These are phyloP conservation scores for Ustilago vetiveriae DNA, from an alignment of 1,284 basidiomycete species.

Conservation along the genomic window DNA sequence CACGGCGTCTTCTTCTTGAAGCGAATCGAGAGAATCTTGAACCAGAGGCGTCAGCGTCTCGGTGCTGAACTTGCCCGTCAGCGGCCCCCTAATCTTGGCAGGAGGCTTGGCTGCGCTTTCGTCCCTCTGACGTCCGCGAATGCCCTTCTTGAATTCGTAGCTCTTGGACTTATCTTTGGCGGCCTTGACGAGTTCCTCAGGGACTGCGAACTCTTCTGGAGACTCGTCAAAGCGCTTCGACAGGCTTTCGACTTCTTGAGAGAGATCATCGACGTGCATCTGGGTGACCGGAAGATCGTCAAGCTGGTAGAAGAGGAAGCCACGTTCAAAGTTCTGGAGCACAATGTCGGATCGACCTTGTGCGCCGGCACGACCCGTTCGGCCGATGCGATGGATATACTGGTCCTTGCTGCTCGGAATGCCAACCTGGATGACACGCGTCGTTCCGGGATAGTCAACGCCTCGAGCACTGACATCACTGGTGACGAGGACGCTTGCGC, in stretches of 20 bases:
- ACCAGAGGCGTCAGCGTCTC: conserved; percentile 18
- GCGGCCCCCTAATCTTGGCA: conserved; percentile 24
- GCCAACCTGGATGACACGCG: conserved; percentile 92
- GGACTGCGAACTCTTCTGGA: conserved; percentile 60
- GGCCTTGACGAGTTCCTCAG: conserved; percentile 14
- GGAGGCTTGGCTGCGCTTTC: conserved; percentile 7
- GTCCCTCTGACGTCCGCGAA: not conserved
- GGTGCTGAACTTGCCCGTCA: conserved; percentile 32
- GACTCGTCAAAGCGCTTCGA: conserved; percentile 72
- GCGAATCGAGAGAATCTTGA: conserved; percentile 8
- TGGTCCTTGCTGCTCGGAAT: conserved; percentile 77
- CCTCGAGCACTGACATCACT: conserved; percentile 69
- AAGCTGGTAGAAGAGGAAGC: conserved; percentile 77
- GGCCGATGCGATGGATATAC: conserved; percentile 91
- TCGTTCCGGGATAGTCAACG: conserved; percentile 76
- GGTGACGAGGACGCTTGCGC: conserved; percentile 70
- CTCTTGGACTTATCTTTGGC: conserved; percentile 11
- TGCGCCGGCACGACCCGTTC: conserved; percentile 82
- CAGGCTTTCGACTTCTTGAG: conserved; percentile 71
- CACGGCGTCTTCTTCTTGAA: conserved; percentile 19
- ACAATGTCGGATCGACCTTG: conserved; percentile 86
- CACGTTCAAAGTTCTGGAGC: conserved; percentile 82
- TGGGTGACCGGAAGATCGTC: conserved; percentile 78
- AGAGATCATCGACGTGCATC: conserved; percentile 72
- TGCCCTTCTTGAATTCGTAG: conserved; percentile 4